Evolutionary conservation across 2,329 filamentous ascomycete genomes (phyloP), one percentile per base, ranked within the genome.

Genomic region (Sporothrix dimorphospora): DNA sequence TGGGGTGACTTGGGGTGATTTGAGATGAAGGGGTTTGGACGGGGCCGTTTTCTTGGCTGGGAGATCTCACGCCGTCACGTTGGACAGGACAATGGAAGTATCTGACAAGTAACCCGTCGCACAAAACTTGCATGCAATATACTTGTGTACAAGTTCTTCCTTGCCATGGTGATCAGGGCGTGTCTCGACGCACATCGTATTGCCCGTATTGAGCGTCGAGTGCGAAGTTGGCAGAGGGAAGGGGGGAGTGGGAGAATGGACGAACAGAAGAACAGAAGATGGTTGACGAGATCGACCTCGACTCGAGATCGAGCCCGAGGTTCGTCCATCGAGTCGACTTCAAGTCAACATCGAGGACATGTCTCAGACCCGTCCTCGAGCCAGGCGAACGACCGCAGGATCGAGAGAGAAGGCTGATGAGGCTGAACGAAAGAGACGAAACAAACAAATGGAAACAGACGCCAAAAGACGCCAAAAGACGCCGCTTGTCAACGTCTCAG

Each of bases 11-110:
- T 57, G 53, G 34, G 34, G 9, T 21, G 19, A 42, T 34, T 47
- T 66, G 42, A 66, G 63, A 66, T 66, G 42, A 49, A 66, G 42
- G 63, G 63, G 42, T 49, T 34, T 34, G 63, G 40, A 47, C 42
- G 61, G 59, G 38, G n/a, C 59, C n/a, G 40, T 65, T 42, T 42
- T 45, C 59, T 65, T 40, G 30, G 30, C 57, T 42, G 57, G 57
- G 34, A 42, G 57, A 61, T 42, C 34, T 42, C 57, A 57, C 53
- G 47, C n/a, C n/a, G 8, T 21, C n/a, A n/a, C n/a, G n/a, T n/a
- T n/a, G n/a, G n/a, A n/a, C n/a, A n/a, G n/a, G n/a, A n/a, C n/a
- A n/a, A n/a, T n/a, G n/a, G n/a, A n/a, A n/a, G n/a, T 53, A 53
- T 53, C 21, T 53, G 19, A 7, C 47, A 21, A 49, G 30, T 34